A percentile compares a stretch with the other conserved stretches of the same genome.
These are phyloP conservation scores for Pseudopyricularia cyperi DNA, from an alignment of 2,329 filamentous ascomycete genomes.

Conservation along the genomic window DNA sequence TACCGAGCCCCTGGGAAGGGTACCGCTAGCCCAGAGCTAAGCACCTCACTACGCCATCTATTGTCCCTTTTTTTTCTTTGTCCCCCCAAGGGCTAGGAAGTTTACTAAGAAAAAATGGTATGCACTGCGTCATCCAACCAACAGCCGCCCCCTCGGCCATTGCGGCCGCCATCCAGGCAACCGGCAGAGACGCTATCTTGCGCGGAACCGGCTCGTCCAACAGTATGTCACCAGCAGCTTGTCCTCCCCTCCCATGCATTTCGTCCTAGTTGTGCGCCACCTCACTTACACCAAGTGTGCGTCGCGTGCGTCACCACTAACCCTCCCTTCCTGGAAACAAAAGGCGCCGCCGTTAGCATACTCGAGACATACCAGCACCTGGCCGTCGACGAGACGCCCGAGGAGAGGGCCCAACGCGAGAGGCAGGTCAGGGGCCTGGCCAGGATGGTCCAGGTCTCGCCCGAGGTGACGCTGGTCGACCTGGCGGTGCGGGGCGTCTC, in stretches of 20 bases:
- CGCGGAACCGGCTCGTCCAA: conserved; percentile 78
- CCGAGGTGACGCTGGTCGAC: conserved; percentile 71
- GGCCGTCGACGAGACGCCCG: conserved; percentile 17
- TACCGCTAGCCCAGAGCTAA: not conserved
- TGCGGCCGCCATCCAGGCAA: conserved; percentile 75
- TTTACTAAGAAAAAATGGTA: no score
- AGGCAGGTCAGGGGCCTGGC: conserved; percentile 70
- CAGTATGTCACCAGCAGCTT: conserved; percentile 40
- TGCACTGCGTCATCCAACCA: no score
- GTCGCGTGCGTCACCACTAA: not conserved
- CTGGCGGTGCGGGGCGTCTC: conserved; percentile 72
- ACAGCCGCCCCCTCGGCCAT: conserved; percentile 76
- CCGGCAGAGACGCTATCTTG: conserved; percentile 86
- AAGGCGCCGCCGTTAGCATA: conserved; percentile 83
- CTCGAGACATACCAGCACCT: conserved; percentile 68
- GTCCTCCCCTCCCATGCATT: not conserved
- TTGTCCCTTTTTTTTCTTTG: not conserved
- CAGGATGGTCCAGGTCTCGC: conserved; percentile 83
- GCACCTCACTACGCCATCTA: not conserved
- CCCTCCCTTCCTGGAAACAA: not conserved
- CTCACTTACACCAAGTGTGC: not conserved
- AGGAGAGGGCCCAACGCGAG: conserved; percentile 15
- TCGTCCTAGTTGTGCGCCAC: not conserved
- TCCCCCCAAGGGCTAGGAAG: not conserved
- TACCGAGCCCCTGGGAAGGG: no score